These are phyloP conservation scores for Globisporangium lucens DNA, from an alignment of 352 stramenopile genomes.

Conservation along the genomic window DNA sequence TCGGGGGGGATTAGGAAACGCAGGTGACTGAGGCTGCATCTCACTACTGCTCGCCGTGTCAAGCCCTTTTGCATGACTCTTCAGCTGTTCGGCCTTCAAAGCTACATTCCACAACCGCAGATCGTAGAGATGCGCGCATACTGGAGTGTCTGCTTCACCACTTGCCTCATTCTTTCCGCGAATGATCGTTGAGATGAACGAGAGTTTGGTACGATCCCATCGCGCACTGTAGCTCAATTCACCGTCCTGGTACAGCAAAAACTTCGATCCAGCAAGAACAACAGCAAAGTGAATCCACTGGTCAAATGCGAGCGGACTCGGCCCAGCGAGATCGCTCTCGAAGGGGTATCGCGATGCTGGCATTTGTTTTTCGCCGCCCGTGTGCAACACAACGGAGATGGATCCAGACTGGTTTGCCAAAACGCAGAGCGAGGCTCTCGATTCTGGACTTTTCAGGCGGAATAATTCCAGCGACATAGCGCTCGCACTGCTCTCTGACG, in stretches of 20 bases:
- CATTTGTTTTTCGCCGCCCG: not conserved
- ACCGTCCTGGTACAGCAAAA: slow-evolving; percentile 43
- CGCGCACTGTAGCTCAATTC: slow-evolving; percentile 11
- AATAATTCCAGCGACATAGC: slow-evolving; percentile 23
- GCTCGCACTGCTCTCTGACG: not conserved
- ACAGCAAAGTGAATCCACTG: slow-evolving; percentile 58
- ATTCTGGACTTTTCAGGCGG: slow-evolving; percentile 16
- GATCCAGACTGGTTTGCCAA: not conserved
- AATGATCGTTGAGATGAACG: not conserved
- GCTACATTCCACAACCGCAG: slow-evolving; percentile 61
- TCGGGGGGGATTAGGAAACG: slow-evolving; percentile 25
- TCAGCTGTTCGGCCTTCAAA: slow-evolving; percentile 49
- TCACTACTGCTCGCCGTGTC: slow-evolving; percentile 22
- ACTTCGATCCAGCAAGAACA: slow-evolving; percentile 36
- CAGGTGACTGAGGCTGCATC: slow-evolving; percentile 1
- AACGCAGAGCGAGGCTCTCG: slow-evolving; percentile 15
- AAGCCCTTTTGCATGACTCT: slow-evolving; percentile 49
- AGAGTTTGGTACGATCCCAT: not conserved
- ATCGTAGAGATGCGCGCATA: slow-evolving; percentile 48
- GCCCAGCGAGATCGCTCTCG: not conserved
- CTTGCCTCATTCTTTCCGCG: not conserved
- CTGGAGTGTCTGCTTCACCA: not conserved
- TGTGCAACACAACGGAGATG: not conserved
- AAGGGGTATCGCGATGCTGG: not conserved
- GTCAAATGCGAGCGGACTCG: slow-evolving; percentile 8